Base-by-base conservation (phyloP, 2,329 filamentous ascomycete genomes). In the Apiospora marii region DNA sequence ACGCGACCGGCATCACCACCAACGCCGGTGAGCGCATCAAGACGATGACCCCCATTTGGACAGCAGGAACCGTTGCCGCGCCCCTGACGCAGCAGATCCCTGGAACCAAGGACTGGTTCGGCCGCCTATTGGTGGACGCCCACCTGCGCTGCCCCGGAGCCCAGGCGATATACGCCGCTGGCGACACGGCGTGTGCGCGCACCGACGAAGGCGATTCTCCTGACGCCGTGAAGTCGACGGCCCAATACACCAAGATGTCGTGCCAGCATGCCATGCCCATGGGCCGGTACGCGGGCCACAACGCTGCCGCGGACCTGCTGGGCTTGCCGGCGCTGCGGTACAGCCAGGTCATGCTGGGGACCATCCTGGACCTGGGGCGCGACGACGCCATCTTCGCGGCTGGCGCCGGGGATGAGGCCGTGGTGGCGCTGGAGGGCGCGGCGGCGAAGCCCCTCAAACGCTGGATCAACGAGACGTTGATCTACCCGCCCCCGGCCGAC, bases 231-330 rank as follows among this genome's bases (percentile, higher is more conserved):
- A 16, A 3, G 3, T 22, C 53, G 6, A 0, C 12, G 1, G 4
- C 3, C 6, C 30, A 61, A 8, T 61, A 61, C 30, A 37, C 7
- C 30, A 61, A 37, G 30, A 84, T 83, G 80, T 83, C 80, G 1
- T 84, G 83, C 71, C 83, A 84, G 73, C 83, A 84, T 69, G 83
- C 83, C 2, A 68, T 80, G 22, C 53, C 74, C 1, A 77, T 84
- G 0, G 83, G 83, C 4, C 81, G 82, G 0, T 71, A 80, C 2
- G 77, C 81, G 0, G 81, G 82, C 0, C 71, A 83, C 58, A 83
- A 82, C 71, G 80, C 80, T 0, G 80, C 80, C 1, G 80, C 81
- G 3, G 79, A 82, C 37, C 72, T 85, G 0, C 77, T 85, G 0
- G 74, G 72, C 1, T 71, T 78, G 16, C 68, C 77, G 0, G 69